Percentiles rank a stretch among this genome's conserved stretches.
Evolutionary conservation across 768 basidiomycete species (phyloP).

Genomic region (Ramaria sp.): DNA sequence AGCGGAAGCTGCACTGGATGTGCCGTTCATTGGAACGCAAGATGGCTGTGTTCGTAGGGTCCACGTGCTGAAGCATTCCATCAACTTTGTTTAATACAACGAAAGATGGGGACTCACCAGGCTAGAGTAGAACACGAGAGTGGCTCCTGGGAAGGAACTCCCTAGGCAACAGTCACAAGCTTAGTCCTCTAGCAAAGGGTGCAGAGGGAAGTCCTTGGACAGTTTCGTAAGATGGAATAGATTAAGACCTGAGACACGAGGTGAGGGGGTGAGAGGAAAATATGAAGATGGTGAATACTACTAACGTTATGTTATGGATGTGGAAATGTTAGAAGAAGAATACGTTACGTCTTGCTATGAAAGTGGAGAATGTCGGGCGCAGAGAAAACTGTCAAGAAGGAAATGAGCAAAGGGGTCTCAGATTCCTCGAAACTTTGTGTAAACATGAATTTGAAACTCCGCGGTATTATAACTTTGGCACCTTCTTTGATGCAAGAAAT

Average conservation of each 20-base stretch:
- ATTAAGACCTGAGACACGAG: not conserved
- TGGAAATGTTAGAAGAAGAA: conserved; percentile 4
- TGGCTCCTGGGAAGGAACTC: not conserved
- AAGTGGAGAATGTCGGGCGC: too few relatives aligned
- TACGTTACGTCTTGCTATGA: too few relatives aligned
- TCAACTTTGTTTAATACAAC: not conserved
- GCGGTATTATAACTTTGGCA: too few relatives aligned
- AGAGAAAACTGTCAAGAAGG: too few relatives aligned
- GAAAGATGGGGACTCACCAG: not conserved
- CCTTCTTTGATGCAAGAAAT: too few relatives aligned
- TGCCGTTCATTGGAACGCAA: conserved; percentile 3
- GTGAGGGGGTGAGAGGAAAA: not conserved
- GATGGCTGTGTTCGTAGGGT: not conserved
- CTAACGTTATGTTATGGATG: not conserved
- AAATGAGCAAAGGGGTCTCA: too few relatives aligned
- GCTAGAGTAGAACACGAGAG: not conserved
- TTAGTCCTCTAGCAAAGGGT: not conserved
- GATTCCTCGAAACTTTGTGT: too few relatives aligned
- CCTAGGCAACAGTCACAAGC: not conserved
- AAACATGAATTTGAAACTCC: too few relatives aligned
- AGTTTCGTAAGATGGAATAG: not conserved
- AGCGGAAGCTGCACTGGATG: not conserved
- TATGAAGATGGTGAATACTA: not conserved
- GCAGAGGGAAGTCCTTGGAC: not conserved
- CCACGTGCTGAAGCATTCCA: not conserved